phyloP scores from a whole-genome alignment of 2,329 filamentous ascomycete species.

The Colletotrichum sansevieriae region DNA sequence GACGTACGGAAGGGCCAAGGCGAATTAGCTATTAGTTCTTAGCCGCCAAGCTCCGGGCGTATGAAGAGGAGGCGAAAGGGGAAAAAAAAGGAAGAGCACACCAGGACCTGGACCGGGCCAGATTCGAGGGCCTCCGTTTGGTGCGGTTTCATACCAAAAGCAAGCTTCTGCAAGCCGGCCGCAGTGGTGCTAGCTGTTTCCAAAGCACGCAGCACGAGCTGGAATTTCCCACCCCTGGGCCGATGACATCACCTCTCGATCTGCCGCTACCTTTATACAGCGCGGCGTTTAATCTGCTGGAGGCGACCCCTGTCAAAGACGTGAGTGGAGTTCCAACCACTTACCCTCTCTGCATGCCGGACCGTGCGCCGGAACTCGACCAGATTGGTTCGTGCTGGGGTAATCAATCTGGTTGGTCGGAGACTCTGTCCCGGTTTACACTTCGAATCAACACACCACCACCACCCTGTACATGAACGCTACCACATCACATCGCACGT shows the following conservation, averaged over 20 bases:
- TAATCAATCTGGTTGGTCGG: conserved; percentile 28
- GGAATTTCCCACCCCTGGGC: conserved; percentile 25
- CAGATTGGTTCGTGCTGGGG: conserved; percentile 25
- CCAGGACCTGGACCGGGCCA: background rate
- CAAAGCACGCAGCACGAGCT: conserved; percentile 31
- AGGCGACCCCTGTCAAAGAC: conserved; percentile 11
- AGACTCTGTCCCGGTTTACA: conserved; percentile 36
- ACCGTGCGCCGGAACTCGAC: conserved; percentile 19
- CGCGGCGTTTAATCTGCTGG: conserved; percentile 2
- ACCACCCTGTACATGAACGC: background rate
- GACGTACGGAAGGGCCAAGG: conserved; percentile 22
- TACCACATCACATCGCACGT: background rate
- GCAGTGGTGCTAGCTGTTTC: conserved; percentile 25
- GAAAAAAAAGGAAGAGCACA: background rate
- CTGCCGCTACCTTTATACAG: background rate
- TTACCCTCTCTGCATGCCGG: background rate
- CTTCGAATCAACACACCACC: conserved; percentile 1
- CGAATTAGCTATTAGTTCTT: background rate
- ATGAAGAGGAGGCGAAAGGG: conserved; percentile 12
- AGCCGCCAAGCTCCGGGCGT: background rate
- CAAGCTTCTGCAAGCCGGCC: conserved; percentile 29
- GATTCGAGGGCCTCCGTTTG: conserved; percentile 5
- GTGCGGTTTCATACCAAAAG: conserved; percentile 38
- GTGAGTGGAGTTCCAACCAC: background rate
- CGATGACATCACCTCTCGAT: conserved; percentile 37